Conservation (phyloP, 306 rosid genomes). For the Dicorynia guianensis region DNA sequence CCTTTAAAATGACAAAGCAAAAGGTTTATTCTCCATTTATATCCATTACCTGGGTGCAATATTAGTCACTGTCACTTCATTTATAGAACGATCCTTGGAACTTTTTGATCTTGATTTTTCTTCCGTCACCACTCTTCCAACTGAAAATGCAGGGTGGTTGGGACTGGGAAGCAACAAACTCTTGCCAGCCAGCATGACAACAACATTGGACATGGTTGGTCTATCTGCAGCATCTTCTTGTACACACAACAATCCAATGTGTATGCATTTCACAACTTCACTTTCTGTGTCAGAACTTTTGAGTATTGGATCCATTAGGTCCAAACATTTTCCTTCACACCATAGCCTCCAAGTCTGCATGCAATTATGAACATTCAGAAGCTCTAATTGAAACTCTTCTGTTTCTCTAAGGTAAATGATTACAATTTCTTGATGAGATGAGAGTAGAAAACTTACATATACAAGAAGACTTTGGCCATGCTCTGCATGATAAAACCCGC, state of each 20-base stretch:
- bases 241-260: constrained; percentile 21
- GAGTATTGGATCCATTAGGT: constrained; percentile 41
- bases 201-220: constrained; percentile 38
- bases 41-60: neutral
- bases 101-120: neutral
- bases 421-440: neutral
- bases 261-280: constrained; percentile 34
- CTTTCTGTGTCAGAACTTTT: neutral
- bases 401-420: neutral
- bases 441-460: neutral
- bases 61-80: neutral
- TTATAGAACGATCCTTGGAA: neutral
- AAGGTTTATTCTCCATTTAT: too few relatives aligned
- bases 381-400: neutral
- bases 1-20: too few relatives aligned
- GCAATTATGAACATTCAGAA: constrained; percentile 23
- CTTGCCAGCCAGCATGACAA: constrained; percentile 28
- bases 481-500: neutral
- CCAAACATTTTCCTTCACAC: constrained; percentile 32
- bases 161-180: constrained; percentile 38
- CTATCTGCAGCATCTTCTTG: too few relatives aligned
- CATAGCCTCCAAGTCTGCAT: constrained; percentile 10
- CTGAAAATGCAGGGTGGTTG: constrained; percentile 35
- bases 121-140: neutral
- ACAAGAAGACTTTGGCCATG: constrained; percentile 13